phyloP scores from a whole-genome alignment of 257 asterid genomes.

The Nicotiana noctiflora region DNA sequence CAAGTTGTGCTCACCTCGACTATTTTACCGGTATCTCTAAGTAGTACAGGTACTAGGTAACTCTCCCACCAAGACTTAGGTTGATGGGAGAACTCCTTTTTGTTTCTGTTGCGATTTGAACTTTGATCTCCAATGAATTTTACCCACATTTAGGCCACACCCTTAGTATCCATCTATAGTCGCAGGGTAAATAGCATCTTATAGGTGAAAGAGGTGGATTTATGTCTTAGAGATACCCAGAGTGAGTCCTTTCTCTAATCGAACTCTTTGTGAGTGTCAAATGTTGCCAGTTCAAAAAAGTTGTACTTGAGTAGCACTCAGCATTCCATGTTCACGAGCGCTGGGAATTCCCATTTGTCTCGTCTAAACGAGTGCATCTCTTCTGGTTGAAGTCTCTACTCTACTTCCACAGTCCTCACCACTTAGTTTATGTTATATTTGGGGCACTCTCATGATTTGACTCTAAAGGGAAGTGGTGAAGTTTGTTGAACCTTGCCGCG shows the following conservation, averaged over 20 bases:
- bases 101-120: not conserved
- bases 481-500: not conserved
- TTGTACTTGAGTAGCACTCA: too few species aligned
- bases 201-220: not conserved
- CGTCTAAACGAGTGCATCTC: not conserved
- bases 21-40: not conserved
- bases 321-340: not conserved
- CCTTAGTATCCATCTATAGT: not conserved
- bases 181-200: not conserved
- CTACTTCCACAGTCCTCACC: not conserved
- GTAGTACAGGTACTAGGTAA: not conserved
- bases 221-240: not conserved
- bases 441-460: not conserved
- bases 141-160: not conserved
- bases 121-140: not conserved
- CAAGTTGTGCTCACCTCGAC: not conserved
- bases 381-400: not conserved
- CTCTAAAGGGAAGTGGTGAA: not conserved
- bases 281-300: not conserved
- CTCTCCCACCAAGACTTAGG: not conserved
- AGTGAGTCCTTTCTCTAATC: not conserved
- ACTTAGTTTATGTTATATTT: not conserved
- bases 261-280: not conserved
- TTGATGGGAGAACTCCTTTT: too few species aligned
- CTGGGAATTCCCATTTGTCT: not conserved